Base-by-base conservation (phyloP, 441 rosid species). In the Hura crepitans region DNA sequence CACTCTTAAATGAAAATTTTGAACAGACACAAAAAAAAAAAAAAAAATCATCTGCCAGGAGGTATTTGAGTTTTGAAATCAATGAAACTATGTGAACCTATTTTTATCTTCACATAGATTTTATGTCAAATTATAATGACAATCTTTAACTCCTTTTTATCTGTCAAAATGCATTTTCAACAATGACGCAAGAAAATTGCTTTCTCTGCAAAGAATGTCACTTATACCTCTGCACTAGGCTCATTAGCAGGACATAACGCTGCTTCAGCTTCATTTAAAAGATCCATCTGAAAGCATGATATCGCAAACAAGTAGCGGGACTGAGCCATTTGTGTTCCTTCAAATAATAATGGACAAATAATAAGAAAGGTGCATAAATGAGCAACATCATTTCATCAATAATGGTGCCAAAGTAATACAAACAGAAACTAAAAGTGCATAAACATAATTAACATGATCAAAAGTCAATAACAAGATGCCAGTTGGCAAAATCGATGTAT, bases 291-390 rank as follows among this genome's bases (percentile, higher is more conserved):
- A 82, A 84, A 89, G 90, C 99, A 95, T 43, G 99, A 85, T 73
- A 90, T 73, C 5, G 98, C 98, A 79, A 92, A 95, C 90, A 95
- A 89, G 84, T 95, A 95, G 75, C 98, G 97, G 47, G 96, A 95
- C 82, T 86, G 93, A 77, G 96, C 86, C 91, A 82, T 85, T 78
- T 86, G 88, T 42, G 87, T 88, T 70, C 97, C 99, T 95, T 86
- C 86, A 82, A 43, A 23, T 54, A 2, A 54, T 17, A 54, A 54
- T 30, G 25, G 25, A 58, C 42, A 30, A 58, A 58, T 39, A 58
- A 58, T 30, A 23, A 58, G 42, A 30, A 15, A n/a, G n/a, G 30
- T 27, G 17, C 42, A 6, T 10, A 30, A 3, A 58, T 17, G n/a
- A 56, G 14, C 33, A 27, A 23, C 33, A 17, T 14, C 13, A 22